Evolutionary conservation across 768 basidiomycete genomes (phyloP), one percentile per base, ranked within the genome.

Genomic region (Strobilomyces echinocephalus): DNA sequence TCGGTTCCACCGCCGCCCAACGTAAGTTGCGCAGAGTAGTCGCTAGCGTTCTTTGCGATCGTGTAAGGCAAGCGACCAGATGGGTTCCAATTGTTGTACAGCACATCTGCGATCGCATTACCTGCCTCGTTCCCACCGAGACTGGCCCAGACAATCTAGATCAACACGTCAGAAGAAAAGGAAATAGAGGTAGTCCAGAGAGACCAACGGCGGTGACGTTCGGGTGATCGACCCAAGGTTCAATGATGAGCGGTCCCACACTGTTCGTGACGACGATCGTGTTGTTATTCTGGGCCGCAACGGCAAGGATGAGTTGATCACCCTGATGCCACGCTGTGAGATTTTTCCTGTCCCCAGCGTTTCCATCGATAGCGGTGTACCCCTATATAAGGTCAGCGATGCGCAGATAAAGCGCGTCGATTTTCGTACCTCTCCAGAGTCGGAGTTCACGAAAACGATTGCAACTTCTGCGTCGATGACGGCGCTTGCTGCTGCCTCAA

Each of bases 231-330:
- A 83, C 83, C 89, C 90, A 93, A 8, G 76, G 63, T 68, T 92
- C 79, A n/a, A 80, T 63, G 44, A 76, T 69, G 3, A 88, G 78
- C 0, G 87, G 84, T 4, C 91, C 91, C 31, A 91, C 87, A 8
- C 82, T 82, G 68, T 92, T 85, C 2, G 88, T 73, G 15, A 95
- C 80, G 24, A 91, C 93, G 49, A 94, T 78, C 5, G 88, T 91
- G 66, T 91, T 91, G 57, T 73, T 79, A 69, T 84, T 85, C 0
- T 81, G 77, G 6, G 80, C 75, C 0, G 92, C 90, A 4, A 87
- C 84, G 0, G 74, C 68, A 60, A 66, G 76, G 56, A 84, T 76
- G 53, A 77, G 59, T 10, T 66, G 49, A n/a, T 72, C 69, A 48
- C 71, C 67, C 4, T 63, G 40, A 18, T 68, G 57, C 64, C 73